Evolutionary conservation across 257 asterid species (phyloP).

Genomic region (Asclepias syriaca): DNA sequence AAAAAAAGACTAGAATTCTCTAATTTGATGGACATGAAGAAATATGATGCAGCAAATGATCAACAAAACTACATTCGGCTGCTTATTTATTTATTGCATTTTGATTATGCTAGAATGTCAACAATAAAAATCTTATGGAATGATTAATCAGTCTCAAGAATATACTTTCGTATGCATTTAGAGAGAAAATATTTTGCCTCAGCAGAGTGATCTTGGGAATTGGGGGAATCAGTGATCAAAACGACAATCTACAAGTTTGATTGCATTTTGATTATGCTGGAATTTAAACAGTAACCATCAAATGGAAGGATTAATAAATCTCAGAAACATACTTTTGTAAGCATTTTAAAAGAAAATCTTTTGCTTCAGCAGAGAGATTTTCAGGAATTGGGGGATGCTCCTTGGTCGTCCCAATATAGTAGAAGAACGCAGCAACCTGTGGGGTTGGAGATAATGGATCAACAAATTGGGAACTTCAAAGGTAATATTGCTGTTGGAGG

Average conservation of each 20-base stretch:
- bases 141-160: background rate
- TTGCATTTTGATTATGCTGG: background rate
- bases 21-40: background rate
- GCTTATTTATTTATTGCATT: background rate
- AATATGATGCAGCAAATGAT: background rate
- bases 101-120: background rate
- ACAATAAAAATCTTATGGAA: background rate
- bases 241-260: background rate
- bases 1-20: background rate
- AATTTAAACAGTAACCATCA: background rate
- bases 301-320: background rate
- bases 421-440: conserved; percentile 36
- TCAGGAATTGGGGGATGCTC: conserved; percentile 39
- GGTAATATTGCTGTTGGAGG: background rate
- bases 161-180: conserved; percentile 29
- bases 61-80: background rate
- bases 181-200: conserved; percentile 32
- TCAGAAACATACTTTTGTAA: conserved; percentile 23
- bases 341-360: conserved; percentile 29
- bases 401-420: conserved; percentile 30
- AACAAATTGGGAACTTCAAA: background rate
- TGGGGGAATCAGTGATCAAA: conserved; percentile 23
- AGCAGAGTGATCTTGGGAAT: conserved; percentile 27
- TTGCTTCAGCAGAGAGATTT: conserved; percentile 29
- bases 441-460: background rate